Percentiles rank a stretch among this genome's conserved stretches.
These are phyloP conservation scores for Lophiotrema nucula DNA, from an alignment of 495 filamentous ascomycete genomes.

Conservation along the genomic window DNA sequence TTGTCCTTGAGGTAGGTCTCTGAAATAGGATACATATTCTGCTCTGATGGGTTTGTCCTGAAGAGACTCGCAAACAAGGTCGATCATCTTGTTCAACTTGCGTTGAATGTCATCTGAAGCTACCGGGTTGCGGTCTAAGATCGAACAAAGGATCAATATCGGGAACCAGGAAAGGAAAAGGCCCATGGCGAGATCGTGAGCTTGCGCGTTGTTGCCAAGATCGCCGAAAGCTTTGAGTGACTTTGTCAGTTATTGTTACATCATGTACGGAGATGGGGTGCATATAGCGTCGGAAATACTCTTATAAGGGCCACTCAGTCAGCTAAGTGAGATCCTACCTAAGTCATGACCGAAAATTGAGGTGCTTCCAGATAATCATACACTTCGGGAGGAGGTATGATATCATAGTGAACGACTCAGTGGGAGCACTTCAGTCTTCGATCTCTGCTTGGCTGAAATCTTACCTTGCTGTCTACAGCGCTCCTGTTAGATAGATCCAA, in stretches of 20 bases:
- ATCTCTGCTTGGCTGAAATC: no score
- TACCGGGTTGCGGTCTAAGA: constrained; percentile 52
- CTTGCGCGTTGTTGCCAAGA: constrained; percentile 42
- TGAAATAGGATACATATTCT: constrained; percentile 29
- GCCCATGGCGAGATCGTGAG: constrained; percentile 51
- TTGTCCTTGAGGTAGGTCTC: constrained; percentile 3
- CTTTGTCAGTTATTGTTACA: neutral
- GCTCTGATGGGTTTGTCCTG: constrained; percentile 27
- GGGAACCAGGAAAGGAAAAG: constrained; percentile 51
- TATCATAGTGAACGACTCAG: no score
- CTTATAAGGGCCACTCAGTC: no score
- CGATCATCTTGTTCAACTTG: constrained; percentile 44
- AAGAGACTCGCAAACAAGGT: constrained; percentile 37
- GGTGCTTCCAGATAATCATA: no score
- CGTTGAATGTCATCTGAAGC: constrained; percentile 40
- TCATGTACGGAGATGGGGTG: neutral
- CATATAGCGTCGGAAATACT: no score
- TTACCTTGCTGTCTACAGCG: no score
- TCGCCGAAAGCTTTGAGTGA: constrained; percentile 41
- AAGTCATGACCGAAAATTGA: no score
- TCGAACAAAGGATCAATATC: constrained; percentile 46
- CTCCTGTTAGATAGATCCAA: no score
- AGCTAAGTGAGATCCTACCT: no score
- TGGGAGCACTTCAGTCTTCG: no score
- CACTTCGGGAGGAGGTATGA: no score